Evolutionary conservation across 2,329 filamentous ascomycete species (phyloP).

Genomic region (Monilinia aucupariae): DNA sequence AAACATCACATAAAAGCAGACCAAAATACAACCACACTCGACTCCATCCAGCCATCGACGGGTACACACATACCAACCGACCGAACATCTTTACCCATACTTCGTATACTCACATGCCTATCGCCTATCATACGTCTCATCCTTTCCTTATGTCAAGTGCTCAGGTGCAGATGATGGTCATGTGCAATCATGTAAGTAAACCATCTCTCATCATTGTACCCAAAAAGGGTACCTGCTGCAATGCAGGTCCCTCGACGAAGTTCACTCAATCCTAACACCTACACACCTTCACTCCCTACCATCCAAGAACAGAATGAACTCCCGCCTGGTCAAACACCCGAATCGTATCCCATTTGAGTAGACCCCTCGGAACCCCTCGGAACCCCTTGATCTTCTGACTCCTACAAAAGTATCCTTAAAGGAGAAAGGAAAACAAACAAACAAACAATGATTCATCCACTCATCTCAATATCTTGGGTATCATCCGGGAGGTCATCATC

Average conservation of each 20-base stretch:
- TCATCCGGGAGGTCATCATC: constrained; percentile 54
- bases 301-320: constrained; percentile 7
- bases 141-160: too few species aligned
- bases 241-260: too few species aligned
- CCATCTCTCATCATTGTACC: constrained; percentile 1
- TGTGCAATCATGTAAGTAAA: not conserved
- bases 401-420: not conserved
- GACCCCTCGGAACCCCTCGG: not conserved
- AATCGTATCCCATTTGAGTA: not conserved
- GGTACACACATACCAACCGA: too few species aligned
- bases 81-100: too few species aligned
- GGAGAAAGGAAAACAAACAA: not conserved
- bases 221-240: too few species aligned
- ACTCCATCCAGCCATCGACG: too few species aligned
- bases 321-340: not conserved
- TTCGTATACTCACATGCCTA: too few species aligned
- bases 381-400: not conserved
- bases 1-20: too few species aligned
- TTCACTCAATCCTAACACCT: not conserved
- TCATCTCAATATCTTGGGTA: constrained; percentile 46
- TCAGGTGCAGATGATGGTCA: too few species aligned
- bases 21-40: too few species aligned
- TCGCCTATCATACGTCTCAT: too few species aligned
- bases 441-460: constrained; percentile 17
- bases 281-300: not conserved